Percentiles rank a stretch among this genome's conserved stretches.
Conservation (phyloP, 768 basidiomycete genomes). For the Lyophyllum decastes region DNA sequence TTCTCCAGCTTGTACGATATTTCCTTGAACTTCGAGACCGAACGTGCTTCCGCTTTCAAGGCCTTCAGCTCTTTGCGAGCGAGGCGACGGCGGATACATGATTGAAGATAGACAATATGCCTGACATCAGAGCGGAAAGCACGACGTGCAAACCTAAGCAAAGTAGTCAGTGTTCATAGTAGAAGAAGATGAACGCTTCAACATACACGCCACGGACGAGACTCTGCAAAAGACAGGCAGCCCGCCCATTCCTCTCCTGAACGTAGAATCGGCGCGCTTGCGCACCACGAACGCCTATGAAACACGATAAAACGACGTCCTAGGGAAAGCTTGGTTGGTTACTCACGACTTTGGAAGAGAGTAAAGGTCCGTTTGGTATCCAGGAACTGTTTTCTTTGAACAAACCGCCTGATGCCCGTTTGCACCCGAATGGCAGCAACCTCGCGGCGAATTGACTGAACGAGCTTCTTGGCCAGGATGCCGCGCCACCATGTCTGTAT, state of each 20-base stretch:
- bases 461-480: conserved; percentile 73
- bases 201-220: conserved; percentile 84
- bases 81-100: conserved; percentile 85
- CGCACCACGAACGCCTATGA: conserved; percentile 70
- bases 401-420: conserved; percentile 63
- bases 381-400: conserved; percentile 73
- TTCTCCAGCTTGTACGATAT: conserved; percentile 98
- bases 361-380: conserved; percentile 63
- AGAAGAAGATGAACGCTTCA: conserved; percentile 29
- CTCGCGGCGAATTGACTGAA: conserved; percentile 70
- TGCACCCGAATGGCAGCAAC: conserved; percentile 80
- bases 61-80: conserved; percentile 84
- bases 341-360: conserved; percentile 85
- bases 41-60: conserved; percentile 90
- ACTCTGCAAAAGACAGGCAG: conserved; percentile 77
- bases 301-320: neutral
- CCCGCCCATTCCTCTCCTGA: conserved; percentile 55
- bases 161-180: conserved; percentile 6
- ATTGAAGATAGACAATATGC: conserved; percentile 84
- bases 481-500: conserved; percentile 97
- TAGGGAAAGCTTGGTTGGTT: neutral
- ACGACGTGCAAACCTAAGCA: conserved; percentile 53
- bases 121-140: conserved; percentile 59
- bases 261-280: conserved; percentile 64
- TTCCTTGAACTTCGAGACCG: conserved; percentile 97